Conservation (phyloP, 257 asterid species). For the Penstemon newberryi region DNA sequence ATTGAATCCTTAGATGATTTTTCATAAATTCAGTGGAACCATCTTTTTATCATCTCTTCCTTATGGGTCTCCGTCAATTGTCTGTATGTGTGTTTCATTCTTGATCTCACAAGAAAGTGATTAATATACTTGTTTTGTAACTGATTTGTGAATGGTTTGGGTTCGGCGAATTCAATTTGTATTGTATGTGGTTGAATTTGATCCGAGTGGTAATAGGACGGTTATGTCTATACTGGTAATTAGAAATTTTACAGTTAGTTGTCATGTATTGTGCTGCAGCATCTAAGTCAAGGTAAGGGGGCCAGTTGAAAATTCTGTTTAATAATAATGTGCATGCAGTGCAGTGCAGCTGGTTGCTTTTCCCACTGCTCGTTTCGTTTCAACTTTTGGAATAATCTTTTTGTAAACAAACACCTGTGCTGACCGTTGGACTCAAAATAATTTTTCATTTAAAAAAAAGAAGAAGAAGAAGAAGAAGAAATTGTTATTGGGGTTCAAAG, state of each 20-base stretch:
- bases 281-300: slow-evolving; percentile 21
- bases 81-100: not conserved
- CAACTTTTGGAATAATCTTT: slow-evolving; percentile 32
- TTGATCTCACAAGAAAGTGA: too few relatives aligned
- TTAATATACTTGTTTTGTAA: too few relatives aligned
- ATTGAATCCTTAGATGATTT: slow-evolving; percentile 3
- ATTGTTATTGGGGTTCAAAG: too few relatives aligned
- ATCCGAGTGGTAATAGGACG: too few relatives aligned
- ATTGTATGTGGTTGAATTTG: too few relatives aligned
- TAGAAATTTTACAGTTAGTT: not conserved
- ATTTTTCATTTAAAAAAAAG: too few relatives aligned
- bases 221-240: not conserved
- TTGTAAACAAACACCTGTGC: slow-evolving; percentile 1
- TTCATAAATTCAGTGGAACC: slow-evolving; percentile 12
- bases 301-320: slow-evolving; percentile 40
- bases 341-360: slow-evolving; percentile 27
- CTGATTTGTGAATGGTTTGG: too few relatives aligned
- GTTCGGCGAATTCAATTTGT: too few relatives aligned
- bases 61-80: not conserved
- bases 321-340: slow-evolving; percentile 34
- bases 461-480: too few relatives aligned
- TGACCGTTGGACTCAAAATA: slow-evolving; percentile 31
- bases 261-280: slow-evolving; percentile 24
- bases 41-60: slow-evolving; percentile 10
- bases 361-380: slow-evolving; percentile 36